Evolutionary conservation across 1,284 basidiomycete species (phyloP).

Genomic region (Cutaneotrichosporon sp.): DNA sequence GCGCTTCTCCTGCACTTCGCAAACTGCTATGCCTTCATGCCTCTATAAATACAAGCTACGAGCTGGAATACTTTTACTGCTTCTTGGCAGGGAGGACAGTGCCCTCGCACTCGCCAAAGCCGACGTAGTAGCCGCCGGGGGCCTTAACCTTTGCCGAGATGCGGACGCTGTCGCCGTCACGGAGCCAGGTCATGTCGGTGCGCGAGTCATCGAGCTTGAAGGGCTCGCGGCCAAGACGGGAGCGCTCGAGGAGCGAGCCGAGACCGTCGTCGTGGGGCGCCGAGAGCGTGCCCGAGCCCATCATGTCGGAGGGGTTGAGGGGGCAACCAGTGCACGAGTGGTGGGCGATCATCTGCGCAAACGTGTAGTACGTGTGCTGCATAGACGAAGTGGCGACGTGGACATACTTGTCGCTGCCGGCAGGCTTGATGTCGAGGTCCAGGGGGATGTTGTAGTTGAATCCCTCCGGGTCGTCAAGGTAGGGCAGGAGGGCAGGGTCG

Average conservation of each 20-base stretch:
- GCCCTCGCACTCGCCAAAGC: conserved; percentile 20
- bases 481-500: conserved; percentile 17
- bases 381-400: conserved; percentile 6
- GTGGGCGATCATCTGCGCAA: conserved; percentile 28
- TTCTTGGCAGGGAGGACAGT: conserved; percentile 11
- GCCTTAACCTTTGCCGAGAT: conserved; percentile 9
- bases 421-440: conserved; percentile 12
- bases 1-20: too few species aligned
- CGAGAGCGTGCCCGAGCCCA: conserved; percentile 30
- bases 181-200: conserved; percentile 21
- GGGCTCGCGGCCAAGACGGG: conserved; percentile 9
- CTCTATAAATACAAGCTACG: background rate
- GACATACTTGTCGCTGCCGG: conserved; percentile 5
- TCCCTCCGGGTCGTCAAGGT: conserved; percentile 19
- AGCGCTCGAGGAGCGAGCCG: conserved; percentile 24
- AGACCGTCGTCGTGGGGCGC: conserved; percentile 16
- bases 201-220: conserved; percentile 14
- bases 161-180: conserved; percentile 16
- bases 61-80: background rate
- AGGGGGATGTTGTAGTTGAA: conserved; percentile 15
- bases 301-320: conserved; percentile 25
- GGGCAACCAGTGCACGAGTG: conserved; percentile 26
- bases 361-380: conserved; percentile 19
- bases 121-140: conserved; percentile 10
- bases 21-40: too few species aligned